Evolutionary conservation across 2,329 filamentous ascomycete genomes (phyloP).

Genomic region (Xylaria sp.): DNA sequence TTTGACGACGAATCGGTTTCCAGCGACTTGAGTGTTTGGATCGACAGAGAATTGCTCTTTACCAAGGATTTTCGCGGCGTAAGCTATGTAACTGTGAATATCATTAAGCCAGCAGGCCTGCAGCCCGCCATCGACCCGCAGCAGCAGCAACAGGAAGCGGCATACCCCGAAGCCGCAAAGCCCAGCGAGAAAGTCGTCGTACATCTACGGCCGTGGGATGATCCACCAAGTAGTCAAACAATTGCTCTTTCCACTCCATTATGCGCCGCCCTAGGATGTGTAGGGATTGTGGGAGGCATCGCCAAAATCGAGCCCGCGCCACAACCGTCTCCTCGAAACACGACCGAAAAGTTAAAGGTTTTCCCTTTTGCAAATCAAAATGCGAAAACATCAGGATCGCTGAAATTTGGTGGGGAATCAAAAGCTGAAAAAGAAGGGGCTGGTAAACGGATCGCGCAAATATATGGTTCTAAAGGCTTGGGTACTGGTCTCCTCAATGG

Average conservation of each 20-base stretch:
- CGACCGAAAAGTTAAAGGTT: slow-evolving; percentile 75
- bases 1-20: slow-evolving; percentile 75
- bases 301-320: slow-evolving; percentile 88
- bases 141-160: slow-evolving; percentile 74
- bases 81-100: slow-evolving; percentile 81
- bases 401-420: slow-evolving; percentile 89
- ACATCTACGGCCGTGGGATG: slow-evolving; percentile 80
- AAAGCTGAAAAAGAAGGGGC: slow-evolving; percentile 84
- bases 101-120: slow-evolving; percentile 84
- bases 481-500: slow-evolving; percentile 76
- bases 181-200: slow-evolving; percentile 78
- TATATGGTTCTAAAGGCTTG: slow-evolving; percentile 69
- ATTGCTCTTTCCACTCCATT: slow-evolving; percentile 81
- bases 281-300: slow-evolving; percentile 83
- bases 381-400: slow-evolving; percentile 68
- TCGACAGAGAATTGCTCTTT: slow-evolving; percentile 80
- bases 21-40: slow-evolving; percentile 78
- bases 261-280: slow-evolving; percentile 76
- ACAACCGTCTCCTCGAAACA: slow-evolving; percentile 72
- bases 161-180: slow-evolving; percentile 60
- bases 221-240: slow-evolving; percentile 84
- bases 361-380: slow-evolving; percentile 76
- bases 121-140: slow-evolving; percentile 76
- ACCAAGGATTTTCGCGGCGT: slow-evolving; percentile 79
- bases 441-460: slow-evolving; percentile 73